phyloP scores from a whole-genome alignment of 176 grass and related monocot species.

The Oryza glumipatula region DNA sequence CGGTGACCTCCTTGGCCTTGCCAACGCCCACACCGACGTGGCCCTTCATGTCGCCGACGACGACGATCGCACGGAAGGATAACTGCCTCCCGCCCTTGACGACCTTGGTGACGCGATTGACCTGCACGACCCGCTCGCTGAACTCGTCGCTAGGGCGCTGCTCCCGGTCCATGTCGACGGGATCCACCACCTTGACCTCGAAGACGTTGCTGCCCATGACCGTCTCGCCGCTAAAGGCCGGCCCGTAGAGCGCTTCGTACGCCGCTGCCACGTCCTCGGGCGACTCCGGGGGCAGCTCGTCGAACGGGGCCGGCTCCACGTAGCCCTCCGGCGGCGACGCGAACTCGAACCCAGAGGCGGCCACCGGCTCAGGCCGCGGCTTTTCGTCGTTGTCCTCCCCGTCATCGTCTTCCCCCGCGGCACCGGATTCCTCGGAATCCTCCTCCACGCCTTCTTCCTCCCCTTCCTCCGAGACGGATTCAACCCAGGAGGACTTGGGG shows the following conservation, averaged over 20 bases:
- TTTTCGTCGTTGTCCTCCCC: constrained; percentile 42
- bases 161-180: constrained; percentile 64
- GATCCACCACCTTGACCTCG: constrained; percentile 63
- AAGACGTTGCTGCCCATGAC: constrained; percentile 69
- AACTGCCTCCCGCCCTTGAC: constrained; percentile 92
- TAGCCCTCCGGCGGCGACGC: constrained; percentile 71
- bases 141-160: constrained; percentile 77
- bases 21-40: constrained; percentile 79
- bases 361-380: constrained; percentile 41
- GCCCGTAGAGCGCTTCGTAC: constrained; percentile 79
- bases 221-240: constrained; percentile 78
- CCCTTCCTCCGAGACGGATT: constrained; percentile 40
- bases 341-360: constrained; percentile 53
- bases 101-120: constrained; percentile 80
- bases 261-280: constrained; percentile 64
- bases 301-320: constrained; percentile 60
- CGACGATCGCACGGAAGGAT: constrained; percentile 77
- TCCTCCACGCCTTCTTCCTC: neutral
- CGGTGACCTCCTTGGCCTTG: constrained; percentile 84
- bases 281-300: constrained; percentile 71
- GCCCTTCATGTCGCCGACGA: constrained; percentile 83
- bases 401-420: constrained; percentile 11
- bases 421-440: constrained; percentile 30
- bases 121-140: constrained; percentile 83
- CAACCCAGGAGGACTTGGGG: constrained; percentile 41